phyloP scores from a whole-genome alignment of 257 asterid genomes.

The Anisodus acutangulus region DNA sequence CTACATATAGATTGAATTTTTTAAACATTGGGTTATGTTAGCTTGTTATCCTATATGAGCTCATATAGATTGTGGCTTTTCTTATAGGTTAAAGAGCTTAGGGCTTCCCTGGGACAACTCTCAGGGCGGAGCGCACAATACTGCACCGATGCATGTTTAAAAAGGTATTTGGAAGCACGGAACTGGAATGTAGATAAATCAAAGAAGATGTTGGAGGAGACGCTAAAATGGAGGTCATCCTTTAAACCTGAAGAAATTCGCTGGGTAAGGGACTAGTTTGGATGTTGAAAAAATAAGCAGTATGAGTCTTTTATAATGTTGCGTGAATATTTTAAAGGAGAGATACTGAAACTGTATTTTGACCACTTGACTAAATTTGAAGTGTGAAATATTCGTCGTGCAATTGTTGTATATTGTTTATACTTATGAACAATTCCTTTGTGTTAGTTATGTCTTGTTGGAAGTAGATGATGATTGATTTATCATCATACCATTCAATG shows the following conservation, averaged over 20 bases:
- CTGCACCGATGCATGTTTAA: conserved; percentile 82
- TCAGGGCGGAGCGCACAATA: conserved; percentile 69
- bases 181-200: conserved; percentile 87
- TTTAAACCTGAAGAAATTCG: conserved; percentile 97
- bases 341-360: background rate
- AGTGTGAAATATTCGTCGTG: background rate
- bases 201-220: conserved; percentile 90
- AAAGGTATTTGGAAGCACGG: conserved; percentile 84
- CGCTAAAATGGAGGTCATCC: conserved; percentile 81
- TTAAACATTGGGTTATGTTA: background rate
- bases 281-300: background rate
- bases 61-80: background rate
- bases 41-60: background rate
- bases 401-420: background rate
- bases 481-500: background rate
- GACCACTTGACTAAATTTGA: background rate
- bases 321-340: background rate
- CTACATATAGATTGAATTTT: background rate
- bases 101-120: conserved; percentile 75
- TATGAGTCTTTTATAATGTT: background rate
- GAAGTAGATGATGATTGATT: background rate
- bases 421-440: background rate
- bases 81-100: conserved; percentile 76
- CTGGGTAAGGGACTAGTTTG: conserved; percentile 64
- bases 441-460: background rate